Evolutionary conservation across 345 rosid genomes (phyloP).

Genomic region (Camelina laxa): DNA sequence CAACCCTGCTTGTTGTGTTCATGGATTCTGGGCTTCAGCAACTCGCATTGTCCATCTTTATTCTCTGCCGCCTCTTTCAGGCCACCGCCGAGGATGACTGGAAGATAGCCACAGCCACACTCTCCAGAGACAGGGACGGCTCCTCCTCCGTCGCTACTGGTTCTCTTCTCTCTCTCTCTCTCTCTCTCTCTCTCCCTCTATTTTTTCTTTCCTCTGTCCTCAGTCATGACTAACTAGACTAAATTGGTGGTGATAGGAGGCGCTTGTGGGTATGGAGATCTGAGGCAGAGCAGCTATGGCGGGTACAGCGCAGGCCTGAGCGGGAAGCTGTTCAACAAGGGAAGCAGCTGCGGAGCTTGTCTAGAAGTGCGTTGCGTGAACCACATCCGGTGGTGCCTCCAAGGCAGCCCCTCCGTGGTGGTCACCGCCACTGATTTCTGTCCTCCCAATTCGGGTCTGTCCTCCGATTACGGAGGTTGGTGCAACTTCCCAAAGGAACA

Average conservation of each 20-base stretch:
- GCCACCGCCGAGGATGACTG: conserved; percentile 58
- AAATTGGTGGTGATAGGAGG: conserved; percentile 60
- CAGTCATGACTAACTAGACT: conserved; percentile 8
- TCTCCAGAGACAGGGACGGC: conserved; percentile 62
- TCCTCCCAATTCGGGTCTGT: conserved; percentile 85
- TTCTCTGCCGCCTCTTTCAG: conserved; percentile 33
- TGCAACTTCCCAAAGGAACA: conserved; percentile 92
- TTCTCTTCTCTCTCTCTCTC: conserved; percentile 41
- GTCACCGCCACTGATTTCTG: conserved; percentile 96
- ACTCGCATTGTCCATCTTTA: conserved; percentile 34
- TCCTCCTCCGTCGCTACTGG: conserved; percentile 66
- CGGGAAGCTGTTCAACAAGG: conserved; percentile 75
- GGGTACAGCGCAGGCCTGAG: conserved; percentile 80
- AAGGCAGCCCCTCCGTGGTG: conserved; percentile 79
- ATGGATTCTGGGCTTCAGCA: conserved; percentile 38
- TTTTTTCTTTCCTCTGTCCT: conserved; percentile 1
- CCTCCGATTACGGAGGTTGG: conserved; percentile 89
- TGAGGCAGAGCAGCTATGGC: conserved; percentile 71
- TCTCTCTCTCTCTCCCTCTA: background rate
- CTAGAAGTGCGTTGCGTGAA: conserved; percentile 86
- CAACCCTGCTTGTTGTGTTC: conserved; percentile 16
- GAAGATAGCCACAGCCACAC: conserved; percentile 90
- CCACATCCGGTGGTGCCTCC: conserved; percentile 81
- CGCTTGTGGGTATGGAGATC: conserved; percentile 93
- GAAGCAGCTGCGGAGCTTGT: conserved; percentile 92